Evolutionary conservation across 768 basidiomycete species (phyloP).

Genomic region (Russula virescens): DNA sequence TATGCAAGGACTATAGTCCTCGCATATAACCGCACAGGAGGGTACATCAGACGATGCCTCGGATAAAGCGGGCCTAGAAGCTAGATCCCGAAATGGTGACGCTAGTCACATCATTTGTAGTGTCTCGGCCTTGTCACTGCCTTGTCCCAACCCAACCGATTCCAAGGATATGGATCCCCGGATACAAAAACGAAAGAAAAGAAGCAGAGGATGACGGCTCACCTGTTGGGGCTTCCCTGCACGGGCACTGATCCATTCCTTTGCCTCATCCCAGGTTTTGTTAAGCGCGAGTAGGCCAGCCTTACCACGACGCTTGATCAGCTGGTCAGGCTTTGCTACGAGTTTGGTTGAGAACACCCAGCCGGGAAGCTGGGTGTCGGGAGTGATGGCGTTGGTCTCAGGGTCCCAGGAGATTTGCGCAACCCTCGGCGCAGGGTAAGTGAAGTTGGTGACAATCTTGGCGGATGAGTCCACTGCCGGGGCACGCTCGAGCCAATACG

Average conservation of each 20-base stretch:
- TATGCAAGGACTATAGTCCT: conserved; percentile 2
- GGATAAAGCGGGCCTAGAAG: conserved; percentile 4
- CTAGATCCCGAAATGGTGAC: background rate
- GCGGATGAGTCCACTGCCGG: conserved; percentile 68
- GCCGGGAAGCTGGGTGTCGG: conserved; percentile 56
- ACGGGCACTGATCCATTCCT: conserved; percentile 76
- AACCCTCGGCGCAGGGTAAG: conserved; percentile 64
- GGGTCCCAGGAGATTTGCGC: conserved; percentile 88
- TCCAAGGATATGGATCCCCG: background rate
- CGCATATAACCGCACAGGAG: conserved; percentile 4
- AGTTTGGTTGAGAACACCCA: conserved; percentile 86
- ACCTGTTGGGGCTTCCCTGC: conserved; percentile 94
- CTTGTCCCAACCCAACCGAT: too few species aligned
- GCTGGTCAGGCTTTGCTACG: conserved; percentile 95
- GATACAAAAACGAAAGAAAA: background rate
- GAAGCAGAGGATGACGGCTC: conserved; percentile 25
- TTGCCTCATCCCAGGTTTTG: conserved; percentile 86
- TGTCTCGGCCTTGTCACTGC: conserved; percentile 18
- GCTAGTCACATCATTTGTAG: background rate
- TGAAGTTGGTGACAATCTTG: conserved; percentile 49
- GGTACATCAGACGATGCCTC: background rate
- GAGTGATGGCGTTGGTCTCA: conserved; percentile 52
- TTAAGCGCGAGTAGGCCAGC: conserved; percentile 92
- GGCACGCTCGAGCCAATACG: conserved; percentile 94
- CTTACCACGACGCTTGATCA: conserved; percentile 99